phyloP scores from a whole-genome alignment of 2,329 filamentous ascomycete species.

The Simplicillium aogashimaense region DNA sequence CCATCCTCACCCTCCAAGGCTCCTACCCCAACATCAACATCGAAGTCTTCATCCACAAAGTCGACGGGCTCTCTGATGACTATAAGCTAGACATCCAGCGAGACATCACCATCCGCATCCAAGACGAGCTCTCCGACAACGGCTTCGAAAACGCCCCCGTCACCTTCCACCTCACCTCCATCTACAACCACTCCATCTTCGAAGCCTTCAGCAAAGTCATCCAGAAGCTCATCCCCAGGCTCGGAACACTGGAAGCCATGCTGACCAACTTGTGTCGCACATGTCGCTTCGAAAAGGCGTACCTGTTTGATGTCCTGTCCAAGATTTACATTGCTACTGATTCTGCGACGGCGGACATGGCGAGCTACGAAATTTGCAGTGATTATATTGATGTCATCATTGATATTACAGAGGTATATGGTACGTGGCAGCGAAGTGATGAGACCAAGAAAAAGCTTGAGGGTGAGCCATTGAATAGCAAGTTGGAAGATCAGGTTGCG shows the following conservation, averaged over 20 bases:
- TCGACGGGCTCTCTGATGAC: constrained; percentile 93
- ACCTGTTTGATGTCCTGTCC: constrained; percentile 92
- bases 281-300: constrained; percentile 94
- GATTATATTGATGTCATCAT: constrained; percentile 99
- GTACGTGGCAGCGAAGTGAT: constrained; percentile 54
- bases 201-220: constrained; percentile 98
- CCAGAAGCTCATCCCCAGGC: constrained; percentile 88
- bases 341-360: constrained; percentile 84
- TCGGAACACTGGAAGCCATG: constrained; percentile 86
- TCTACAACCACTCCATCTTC: constrained; percentile 98
- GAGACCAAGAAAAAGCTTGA: constrained; percentile 47
- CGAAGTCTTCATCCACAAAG: constrained; percentile 98
- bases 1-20: constrained; percentile 80
- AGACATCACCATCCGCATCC: constrained; percentile 92
- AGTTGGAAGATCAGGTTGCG: constrained; percentile 55
- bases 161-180: constrained; percentile 91
- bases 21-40: constrained; percentile 91
- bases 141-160: constrained; percentile 91
- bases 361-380: constrained; percentile 94
- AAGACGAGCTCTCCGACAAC: constrained; percentile 88
- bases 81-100: constrained; percentile 94
- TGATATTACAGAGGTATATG: constrained; percentile 92
- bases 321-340: constrained; percentile 99
- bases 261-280: constrained; percentile 90
- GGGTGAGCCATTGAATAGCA: constrained; percentile 49